Percentiles rank a stretch among this genome's conserved stretches.
phyloP scores from a whole-genome alignment of 176 grass and related monocot genomes.

The Avena sativa region DNA sequence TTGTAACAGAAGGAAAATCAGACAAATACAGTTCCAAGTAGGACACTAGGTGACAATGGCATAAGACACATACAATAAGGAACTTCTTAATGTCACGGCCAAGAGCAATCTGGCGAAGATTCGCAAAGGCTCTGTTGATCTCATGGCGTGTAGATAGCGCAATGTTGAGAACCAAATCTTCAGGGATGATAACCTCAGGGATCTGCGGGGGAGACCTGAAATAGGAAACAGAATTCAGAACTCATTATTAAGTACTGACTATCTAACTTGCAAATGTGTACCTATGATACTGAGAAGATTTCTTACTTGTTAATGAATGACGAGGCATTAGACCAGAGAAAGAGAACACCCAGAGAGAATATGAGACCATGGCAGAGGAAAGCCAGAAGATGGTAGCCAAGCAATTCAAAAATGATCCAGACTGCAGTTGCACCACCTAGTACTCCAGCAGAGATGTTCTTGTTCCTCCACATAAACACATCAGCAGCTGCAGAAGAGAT shows the following conservation, averaged over 20 bases:
- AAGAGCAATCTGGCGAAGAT: constrained; percentile 76
- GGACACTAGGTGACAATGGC: not conserved
- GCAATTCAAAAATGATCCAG: constrained; percentile 85
- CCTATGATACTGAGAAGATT: constrained; percentile 3
- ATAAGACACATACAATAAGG: constrained; percentile 57
- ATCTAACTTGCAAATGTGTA: not conserved
- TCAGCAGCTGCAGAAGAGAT: constrained; percentile 81
- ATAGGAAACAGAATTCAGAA: constrained; percentile 19
- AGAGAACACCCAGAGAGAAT: constrained; percentile 75
- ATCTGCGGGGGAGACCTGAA: constrained; percentile 75
- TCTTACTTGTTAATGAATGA: constrained; percentile 87
- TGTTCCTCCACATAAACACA: constrained; percentile 94
- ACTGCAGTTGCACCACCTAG: constrained; percentile 72
- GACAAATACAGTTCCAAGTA: not conserved
- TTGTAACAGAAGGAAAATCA: not conserved
- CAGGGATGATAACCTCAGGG: constrained; percentile 69
- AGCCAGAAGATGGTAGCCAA: constrained; percentile 87
- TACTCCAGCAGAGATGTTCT: constrained; percentile 83
- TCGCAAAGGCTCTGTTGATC: constrained; percentile 72
- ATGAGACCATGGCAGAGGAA: constrained; percentile 83
- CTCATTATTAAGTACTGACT: not conserved
- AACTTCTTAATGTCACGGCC: constrained; percentile 89
- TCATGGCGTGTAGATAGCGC: constrained; percentile 66
- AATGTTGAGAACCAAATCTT: constrained; percentile 71
- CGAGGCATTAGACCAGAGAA: constrained; percentile 88